These are phyloP conservation scores for Eryngium alpinum DNA, from an alignment of 140 eudicot species.

Conservation along the genomic window DNA sequence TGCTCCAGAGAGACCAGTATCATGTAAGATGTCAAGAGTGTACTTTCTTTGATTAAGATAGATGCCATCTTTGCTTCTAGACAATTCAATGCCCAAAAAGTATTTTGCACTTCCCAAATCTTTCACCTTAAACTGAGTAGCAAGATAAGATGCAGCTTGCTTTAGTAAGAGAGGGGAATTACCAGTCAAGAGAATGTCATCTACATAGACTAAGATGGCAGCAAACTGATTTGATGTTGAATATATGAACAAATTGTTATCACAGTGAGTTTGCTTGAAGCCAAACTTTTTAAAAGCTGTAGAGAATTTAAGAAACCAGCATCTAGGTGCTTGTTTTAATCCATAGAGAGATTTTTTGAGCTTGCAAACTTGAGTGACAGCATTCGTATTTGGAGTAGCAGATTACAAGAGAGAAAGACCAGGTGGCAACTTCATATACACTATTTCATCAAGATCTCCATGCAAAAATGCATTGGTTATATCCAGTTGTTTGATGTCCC, in stretches of 20 bases:
- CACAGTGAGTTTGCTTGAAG: neutral
- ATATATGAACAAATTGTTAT: too few species aligned
- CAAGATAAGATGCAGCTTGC: neutral
- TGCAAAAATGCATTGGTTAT: too few species aligned
- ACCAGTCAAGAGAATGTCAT: neutral
- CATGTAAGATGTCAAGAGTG: neutral
- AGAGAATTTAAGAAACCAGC: neutral
- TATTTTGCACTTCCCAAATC: too few species aligned
- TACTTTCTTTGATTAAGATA: neutral
- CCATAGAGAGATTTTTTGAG: neutral
- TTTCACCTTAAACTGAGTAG: neutral
- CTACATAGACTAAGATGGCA: neutral
- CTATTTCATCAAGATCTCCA: too few species aligned
- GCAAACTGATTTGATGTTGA: neutral
- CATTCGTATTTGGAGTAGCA: too few species aligned
- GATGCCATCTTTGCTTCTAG: neutral
- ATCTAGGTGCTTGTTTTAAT: neutral
- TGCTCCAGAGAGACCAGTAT: neutral
- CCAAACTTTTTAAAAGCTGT: neutral
- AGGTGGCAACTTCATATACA: too few species aligned
- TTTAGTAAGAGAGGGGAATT: neutral
- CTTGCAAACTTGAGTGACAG: too few species aligned
- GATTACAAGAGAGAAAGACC: too few species aligned
- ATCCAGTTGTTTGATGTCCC: too few species aligned
- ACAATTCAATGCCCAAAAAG: neutral